Base-by-base conservation (phyloP, 257 asterid genomes). In the Fraxinus quadrangulata region DNA sequence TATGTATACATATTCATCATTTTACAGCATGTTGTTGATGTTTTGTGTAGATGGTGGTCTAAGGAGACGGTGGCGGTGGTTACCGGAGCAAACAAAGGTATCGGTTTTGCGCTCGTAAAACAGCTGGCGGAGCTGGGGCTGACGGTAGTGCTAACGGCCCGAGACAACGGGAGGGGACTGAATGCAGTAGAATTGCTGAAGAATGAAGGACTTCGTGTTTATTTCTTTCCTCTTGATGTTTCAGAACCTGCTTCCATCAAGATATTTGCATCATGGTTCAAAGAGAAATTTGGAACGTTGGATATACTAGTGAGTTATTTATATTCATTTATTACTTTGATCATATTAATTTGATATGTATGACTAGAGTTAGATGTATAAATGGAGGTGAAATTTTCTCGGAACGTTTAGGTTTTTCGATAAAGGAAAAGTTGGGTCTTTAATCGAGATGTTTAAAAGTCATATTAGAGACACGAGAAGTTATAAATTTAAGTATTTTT, bases 31-130 rank as follows among this genome's bases (percentile, higher is more conserved):
- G 2, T 19, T 56, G 11, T 31, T 19, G 36, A 13, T 30, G 11
- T 45, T 19, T 2, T 5, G 5, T 10, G 42, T 6, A 91, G 97
- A 70, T 92, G 97, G 97, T 93, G 97, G 97, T 86, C 96, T 34
- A 84, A 83, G 83, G 92, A 90, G 68, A 93, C 93, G 30, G 83
- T 91, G 21, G 97, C 93, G 6, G 83, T 93, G 23, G 97, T 93
- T 2, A 93, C 98, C 0, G 97, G 98, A 28, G 94, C 85, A 24
- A 93, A 93, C 80, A 89, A 88, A 63, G 97, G 98, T 26, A 91
- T 93, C 21, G 98, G 97, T 2, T 91, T 78, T 36, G 94, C 87
- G 4, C 10, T 93, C 0, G 97, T 87, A 4, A 90, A 81, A 51
- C 83, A 83, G 74, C 80, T 93, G 80, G 96, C 93, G 34, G 88